Conservation (phyloP, 352 stramenopile genomes). For the Phytophthora sojae region DNA sequence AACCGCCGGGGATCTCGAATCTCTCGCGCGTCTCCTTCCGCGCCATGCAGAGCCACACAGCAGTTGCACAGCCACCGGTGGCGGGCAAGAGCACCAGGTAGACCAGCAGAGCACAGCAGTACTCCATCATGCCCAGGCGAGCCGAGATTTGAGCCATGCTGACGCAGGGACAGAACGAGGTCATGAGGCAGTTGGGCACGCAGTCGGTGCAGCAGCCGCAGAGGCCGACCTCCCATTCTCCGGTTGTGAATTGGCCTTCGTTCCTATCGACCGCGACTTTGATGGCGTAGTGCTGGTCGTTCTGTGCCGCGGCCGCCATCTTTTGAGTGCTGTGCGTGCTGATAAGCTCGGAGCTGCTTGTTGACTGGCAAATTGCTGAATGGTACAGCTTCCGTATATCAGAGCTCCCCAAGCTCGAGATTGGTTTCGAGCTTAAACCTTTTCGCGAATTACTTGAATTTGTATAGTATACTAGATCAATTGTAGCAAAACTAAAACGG, state of each 20-base stretch:
- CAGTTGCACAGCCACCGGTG: constrained; percentile 1
- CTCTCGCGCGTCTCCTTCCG: constrained; percentile 34
- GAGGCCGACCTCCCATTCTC: constrained; percentile 24
- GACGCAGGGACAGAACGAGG: constrained; percentile 40
- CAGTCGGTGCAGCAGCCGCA: constrained; percentile 33
- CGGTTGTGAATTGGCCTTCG: neutral
- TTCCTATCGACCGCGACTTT: neutral
- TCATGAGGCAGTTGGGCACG: constrained; percentile 45
- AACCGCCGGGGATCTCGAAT: constrained; percentile 47
- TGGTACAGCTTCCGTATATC: too few relatives aligned
- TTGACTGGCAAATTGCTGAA: too few relatives aligned
- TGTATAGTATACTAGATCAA: too few relatives aligned
- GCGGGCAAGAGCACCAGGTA: constrained; percentile 15
- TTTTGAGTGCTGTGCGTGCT: too few relatives aligned
- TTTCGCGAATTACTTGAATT: too few relatives aligned
- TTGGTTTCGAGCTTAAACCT: too few relatives aligned
- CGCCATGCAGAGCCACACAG: constrained; percentile 28
- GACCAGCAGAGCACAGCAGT: constrained; percentile 22
- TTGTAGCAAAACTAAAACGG: too few relatives aligned
- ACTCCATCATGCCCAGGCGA: constrained; percentile 33
- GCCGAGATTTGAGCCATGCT: constrained; percentile 44
- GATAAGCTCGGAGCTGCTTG: too few relatives aligned
- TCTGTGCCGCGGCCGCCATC: too few relatives aligned
- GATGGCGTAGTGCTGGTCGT: too few relatives aligned
- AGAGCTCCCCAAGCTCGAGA: too few relatives aligned